A percentile compares a stretch with the other conserved stretches of the same genome.
Evolutionary conservation across 2,329 filamentous ascomycete species (phyloP).

Genomic region (Helminthosporium solani): DNA sequence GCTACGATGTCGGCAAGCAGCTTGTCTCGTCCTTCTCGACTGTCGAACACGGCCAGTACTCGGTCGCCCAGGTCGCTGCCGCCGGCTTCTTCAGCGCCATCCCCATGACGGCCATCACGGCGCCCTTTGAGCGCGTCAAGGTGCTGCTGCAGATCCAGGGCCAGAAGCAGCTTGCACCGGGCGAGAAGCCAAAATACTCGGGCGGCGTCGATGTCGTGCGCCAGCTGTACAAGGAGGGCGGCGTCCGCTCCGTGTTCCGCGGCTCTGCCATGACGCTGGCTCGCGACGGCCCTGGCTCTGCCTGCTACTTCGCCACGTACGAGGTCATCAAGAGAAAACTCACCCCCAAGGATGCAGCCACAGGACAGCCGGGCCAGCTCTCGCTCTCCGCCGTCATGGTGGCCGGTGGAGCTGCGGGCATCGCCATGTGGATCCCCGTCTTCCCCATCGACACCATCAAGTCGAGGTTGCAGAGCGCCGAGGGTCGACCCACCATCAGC

Average conservation of each 20-base stretch:
- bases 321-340: conserved; percentile 89
- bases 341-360: conserved; percentile 73
- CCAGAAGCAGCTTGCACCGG: conserved; percentile 78
- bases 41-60: conserved; percentile 68
- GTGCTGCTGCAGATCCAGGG: conserved; percentile 97
- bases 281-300: conserved; percentile 86
- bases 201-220: conserved; percentile 88
- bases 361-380: conserved; percentile 74
- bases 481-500: conserved; percentile 77
- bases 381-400: conserved; percentile 79
- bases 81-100: conserved; percentile 95
- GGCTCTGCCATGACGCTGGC: conserved; percentile 88
- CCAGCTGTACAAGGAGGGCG: conserved; percentile 89
- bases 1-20: conserved; percentile 92
- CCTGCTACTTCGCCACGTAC: conserved; percentile 96
- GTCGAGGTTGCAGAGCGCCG: conserved; percentile 85
- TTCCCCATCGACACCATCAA: conserved; percentile 98
- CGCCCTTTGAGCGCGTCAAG: conserved; percentile 97
- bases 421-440: conserved; percentile 99
- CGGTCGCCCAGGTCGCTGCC: conserved; percentile 82
- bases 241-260: conserved; percentile 87
- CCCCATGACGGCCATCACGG: conserved; percentile 97
- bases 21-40: conserved; percentile 71
- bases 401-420: conserved; percentile 85
- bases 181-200: conserved; percentile 88